Evolutionary conservation across 2,329 filamentous ascomycete genomes (phyloP).

Genomic region (Pseudocercospora eumusae): DNA sequence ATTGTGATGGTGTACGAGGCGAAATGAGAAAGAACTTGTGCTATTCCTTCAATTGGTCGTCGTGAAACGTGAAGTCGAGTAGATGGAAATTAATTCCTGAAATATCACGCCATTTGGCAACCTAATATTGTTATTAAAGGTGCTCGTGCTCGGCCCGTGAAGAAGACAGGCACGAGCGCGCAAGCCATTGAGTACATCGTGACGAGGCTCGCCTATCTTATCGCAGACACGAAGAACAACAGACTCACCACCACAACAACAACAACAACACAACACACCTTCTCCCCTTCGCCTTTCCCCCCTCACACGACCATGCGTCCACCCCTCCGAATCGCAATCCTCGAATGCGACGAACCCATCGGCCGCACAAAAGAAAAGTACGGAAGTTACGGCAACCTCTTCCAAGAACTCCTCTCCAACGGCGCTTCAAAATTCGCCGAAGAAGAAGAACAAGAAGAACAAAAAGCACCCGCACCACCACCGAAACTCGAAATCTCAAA

Average conservation of each 20-base stretch:
- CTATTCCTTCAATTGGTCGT: not conserved
- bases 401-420: constrained; percentile 54
- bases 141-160: too few relatives aligned
- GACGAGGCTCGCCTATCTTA: not conserved
- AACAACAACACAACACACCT: too few relatives aligned
- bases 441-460: too few relatives aligned
- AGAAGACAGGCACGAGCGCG: not conserved
- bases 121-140: too few relatives aligned
- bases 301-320: not conserved
- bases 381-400: constrained; percentile 68
- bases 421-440: constrained; percentile 50
- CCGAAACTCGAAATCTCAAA: constrained; percentile 59
- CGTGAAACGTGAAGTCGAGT: not conserved
- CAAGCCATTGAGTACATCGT: not conserved
- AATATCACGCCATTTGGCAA: not conserved
- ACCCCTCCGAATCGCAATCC: constrained; percentile 73
- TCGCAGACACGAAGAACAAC: too few relatives aligned
- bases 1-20: not conserved
- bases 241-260: too few relatives aligned
- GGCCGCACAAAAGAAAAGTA: constrained; percentile 65
- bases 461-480: constrained; percentile 48
- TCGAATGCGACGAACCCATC: constrained; percentile 82
- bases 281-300: too few relatives aligned
- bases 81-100: not conserved
- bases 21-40: not conserved